Percentiles rank a stretch among this genome's conserved stretches.
Evolutionary conservation across 306 rosid genomes (phyloP).

Genomic region (Luffa aegyptiaca): DNA sequence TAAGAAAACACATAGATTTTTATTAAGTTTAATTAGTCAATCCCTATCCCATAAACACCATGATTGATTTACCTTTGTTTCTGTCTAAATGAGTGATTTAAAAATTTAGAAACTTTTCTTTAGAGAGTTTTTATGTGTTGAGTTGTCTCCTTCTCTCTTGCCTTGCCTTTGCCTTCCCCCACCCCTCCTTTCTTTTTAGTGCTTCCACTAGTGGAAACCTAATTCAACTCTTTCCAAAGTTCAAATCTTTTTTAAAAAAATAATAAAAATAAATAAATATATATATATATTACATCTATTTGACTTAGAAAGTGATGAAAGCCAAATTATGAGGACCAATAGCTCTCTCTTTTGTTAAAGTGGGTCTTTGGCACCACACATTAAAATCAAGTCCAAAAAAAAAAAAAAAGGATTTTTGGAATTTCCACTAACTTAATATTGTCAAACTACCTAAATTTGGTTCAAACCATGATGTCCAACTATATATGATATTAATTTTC

Average conservation of each 20-base stretch:
- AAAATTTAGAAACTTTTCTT: background rate
- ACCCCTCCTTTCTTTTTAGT: background rate
- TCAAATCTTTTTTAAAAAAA: background rate
- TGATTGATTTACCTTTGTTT: background rate
- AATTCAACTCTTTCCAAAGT: background rate
- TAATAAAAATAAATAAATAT: too few relatives aligned
- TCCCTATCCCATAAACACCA: conserved; percentile 8
- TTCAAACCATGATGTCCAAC: background rate
- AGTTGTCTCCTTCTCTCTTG: conserved; percentile 1
- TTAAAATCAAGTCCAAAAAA: background rate
- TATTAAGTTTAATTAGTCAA: conserved; percentile 1
- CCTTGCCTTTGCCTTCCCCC: background rate
- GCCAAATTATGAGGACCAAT: conserved; percentile 11
- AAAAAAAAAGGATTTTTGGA: background rate
- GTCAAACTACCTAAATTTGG: background rate
- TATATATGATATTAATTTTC: background rate
- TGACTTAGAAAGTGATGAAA: conserved; percentile 1
- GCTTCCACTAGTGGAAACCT: background rate
- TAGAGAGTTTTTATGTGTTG: background rate
- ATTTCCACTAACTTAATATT: background rate
- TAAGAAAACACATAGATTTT: background rate
- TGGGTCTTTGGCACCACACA: conserved; percentile 1
- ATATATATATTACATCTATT: background rate
- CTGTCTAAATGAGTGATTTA: background rate
- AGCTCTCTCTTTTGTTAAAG: background rate